phyloP scores from a whole-genome alignment of 2,329 filamentous ascomycete genomes.

The Thielaviopsis euricoi region DNA sequence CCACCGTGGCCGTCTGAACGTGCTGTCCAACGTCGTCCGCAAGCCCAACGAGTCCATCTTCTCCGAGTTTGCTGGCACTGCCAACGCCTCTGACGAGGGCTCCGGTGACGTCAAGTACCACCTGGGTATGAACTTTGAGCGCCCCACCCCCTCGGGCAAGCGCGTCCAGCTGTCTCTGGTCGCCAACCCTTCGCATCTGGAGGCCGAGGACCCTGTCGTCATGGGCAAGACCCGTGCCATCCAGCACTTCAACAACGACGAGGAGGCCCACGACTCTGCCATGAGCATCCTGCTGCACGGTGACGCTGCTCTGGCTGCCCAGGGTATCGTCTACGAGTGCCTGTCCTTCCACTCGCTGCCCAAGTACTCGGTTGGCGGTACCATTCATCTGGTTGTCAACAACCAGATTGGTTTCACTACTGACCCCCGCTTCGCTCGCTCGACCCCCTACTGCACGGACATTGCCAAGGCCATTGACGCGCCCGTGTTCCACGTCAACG shows the following conservation, averaged over 20 bases:
- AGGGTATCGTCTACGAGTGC: constrained; percentile 96
- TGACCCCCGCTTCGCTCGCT: constrained; percentile 90
- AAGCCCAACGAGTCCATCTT: constrained; percentile 99
- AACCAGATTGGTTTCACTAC: constrained; percentile 99
- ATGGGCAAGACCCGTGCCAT: constrained; percentile 95
- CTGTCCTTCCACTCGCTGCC: constrained; percentile 94
- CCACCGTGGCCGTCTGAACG: constrained; percentile 93
- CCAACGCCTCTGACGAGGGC: constrained; percentile 81
- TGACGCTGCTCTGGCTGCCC: constrained; percentile 89
- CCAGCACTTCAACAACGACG: constrained; percentile 97
- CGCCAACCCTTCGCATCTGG: constrained; percentile 94
- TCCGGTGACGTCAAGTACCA: constrained; percentile 99
- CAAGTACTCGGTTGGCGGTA: constrained; percentile 92
- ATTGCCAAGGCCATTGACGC: constrained; percentile 98
- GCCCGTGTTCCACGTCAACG: constrained; percentile 97
- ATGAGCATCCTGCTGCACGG: constrained; percentile 96
- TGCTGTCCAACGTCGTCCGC: constrained; percentile 93
- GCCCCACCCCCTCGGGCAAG: constrained; percentile 93
- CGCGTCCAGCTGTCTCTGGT: constrained; percentile 97
- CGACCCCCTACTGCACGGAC: constrained; percentile 96
- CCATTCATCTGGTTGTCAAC: constrained; percentile 93
- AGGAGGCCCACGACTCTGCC: constrained; percentile 70
- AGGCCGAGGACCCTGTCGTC: constrained; percentile 95
- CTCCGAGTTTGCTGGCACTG: constrained; percentile 84
- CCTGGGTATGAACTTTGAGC: constrained; percentile 99